Base-by-base conservation (phyloP, 2,329 filamentous ascomycete species). In the Ilyonectria mors-panacis region DNA sequence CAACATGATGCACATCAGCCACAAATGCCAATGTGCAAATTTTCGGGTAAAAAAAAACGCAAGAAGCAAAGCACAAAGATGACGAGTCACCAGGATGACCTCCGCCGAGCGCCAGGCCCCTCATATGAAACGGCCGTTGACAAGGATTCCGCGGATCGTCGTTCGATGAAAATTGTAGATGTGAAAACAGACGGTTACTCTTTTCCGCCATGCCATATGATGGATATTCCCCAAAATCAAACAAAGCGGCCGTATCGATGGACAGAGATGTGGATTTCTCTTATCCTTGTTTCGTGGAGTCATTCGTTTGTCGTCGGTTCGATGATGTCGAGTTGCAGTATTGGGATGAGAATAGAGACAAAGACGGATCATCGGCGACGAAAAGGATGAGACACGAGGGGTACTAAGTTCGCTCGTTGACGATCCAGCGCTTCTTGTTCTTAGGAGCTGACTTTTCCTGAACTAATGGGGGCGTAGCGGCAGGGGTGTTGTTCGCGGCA, bases 391-490 rank as follows among this genome's bases (percentile, higher is more conserved):
- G 33, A 57, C 28, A 15, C 50, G 15, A 37, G 3, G 21, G 21
- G 19, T 15, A 51, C 81, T 74, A 86, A 65, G 83, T 85, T 73
- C 85, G 79, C 63, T 81, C 75, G 19, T 72, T 79, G 55, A 85
- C 81, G 21, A 78, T 78, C 84, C 85, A 87, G 77, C 81, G 85
- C 80, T 83, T 86, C 76, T 83, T 84, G 56, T 81, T 78, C 57
- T 66, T 79, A 10, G 78, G 73, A 15, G 77, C 73, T 63, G 80
- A 81, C 7, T 75, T 65, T 65, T 73, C 71, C n/a, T 67, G 15
- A 19, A 50, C 62, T n/a, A 42, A 42, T 8, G 63, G 68, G 12
- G 63, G 51, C 6, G 66, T 57, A 6, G 61, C 68, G 4, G n/a
- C 39, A 8, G 39, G 39, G 13, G 73, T 55, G n/a, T 54, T 65